Evolutionary conservation across 306 rosid genomes (phyloP), one percentile per base, ranked within the genome.

Genomic region (Pyrus betulifolia): DNA sequence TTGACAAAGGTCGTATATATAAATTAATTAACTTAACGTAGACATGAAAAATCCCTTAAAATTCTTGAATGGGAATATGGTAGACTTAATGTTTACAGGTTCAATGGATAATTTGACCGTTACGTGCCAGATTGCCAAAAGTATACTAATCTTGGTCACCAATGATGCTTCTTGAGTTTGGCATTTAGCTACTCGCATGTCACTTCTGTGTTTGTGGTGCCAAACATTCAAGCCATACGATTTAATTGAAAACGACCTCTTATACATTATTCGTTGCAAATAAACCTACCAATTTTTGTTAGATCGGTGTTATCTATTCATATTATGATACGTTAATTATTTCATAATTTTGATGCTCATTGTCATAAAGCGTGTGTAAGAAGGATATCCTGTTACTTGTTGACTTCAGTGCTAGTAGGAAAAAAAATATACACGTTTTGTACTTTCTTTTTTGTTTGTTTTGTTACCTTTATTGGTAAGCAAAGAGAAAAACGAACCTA

Each of bases 91-190:
- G 17, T 52, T 75, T 31, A 42, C 74, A 76, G 73, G 74, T 81
- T 46, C 74, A 77, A 64, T 71, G 84, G 78, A 81, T 76, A 11
- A 46, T 13, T 79, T 54, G 74, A 81, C 69, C 67, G 45, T 45
- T 9, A 45, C 4, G 25, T 28, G 15, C 17, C 65, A 60, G 10
- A 45, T 11, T 22, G 21, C 27, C 17, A 42, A 19, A 13, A 13
- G 27, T 1, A 22, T 14, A 42, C 9, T 27, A 1, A 10, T 51
- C 45, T 18, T 46, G 11, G 61, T 67, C 45, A 5, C 45, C 79
- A 18, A 11, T 33, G 64, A 18, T 67, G 46, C 78, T 67, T 44
- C 31, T 68, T 8, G 11, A 67, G 2, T 68, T 68, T 28, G 8
- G 5, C 19, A 12, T 12, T 55, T 4, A n/a, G 28, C 30, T 23